Percentiles rank a stretch among this genome's conserved stretches.
These are phyloP conservation scores for Maudiozyma serrabonitensis DNA, from an alignment of 805 yeast genomes.

Conservation along the genomic window DNA sequence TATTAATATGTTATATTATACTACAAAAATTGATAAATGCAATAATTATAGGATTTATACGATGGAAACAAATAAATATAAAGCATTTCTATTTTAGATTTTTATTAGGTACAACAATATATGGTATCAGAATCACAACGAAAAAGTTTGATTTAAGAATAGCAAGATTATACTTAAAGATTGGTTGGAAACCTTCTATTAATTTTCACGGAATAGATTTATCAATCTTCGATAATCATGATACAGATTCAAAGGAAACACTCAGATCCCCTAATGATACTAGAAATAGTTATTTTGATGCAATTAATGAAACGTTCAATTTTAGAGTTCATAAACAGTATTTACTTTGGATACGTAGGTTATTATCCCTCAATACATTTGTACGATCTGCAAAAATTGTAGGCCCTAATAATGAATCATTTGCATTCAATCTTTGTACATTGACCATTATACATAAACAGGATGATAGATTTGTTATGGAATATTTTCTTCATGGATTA, in stretches of 20 bases:
- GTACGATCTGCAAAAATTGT: conserved; percentile 7
- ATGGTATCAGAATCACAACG: conserved; percentile 7
- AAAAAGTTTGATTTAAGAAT: conserved; percentile 8
- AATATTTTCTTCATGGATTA: conserved; percentile 15
- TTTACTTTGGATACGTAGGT: conserved; percentile 7
- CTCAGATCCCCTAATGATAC: not conserved
- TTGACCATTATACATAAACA: conserved; percentile 11
- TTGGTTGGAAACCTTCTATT: conserved; percentile 15
- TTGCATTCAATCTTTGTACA: conserved; percentile 11
- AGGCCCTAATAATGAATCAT: conserved; percentile 4
- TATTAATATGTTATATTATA: conserved; percentile 1
- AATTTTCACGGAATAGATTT: conserved; percentile 13
- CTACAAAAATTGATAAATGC: conserved; percentile 2
- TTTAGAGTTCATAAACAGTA: conserved; percentile 6
- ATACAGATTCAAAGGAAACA: not conserved
- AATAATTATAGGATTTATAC: conserved; percentile 1
- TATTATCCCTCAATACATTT: conserved; percentile 10
- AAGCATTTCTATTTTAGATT: conserved; percentile 10
- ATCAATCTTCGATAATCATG: not conserved
- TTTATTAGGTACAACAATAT: conserved; percentile 14
- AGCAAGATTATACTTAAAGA: conserved; percentile 10
- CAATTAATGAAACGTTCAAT: conserved; percentile 4
- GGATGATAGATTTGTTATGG: conserved; percentile 10
- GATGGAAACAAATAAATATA: conserved; percentile 3
- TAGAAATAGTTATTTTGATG: not conserved